Evolutionary conservation across 208 protist genomes (phyloP).

Genomic region (Jaenimonas drosophilae): DNA sequence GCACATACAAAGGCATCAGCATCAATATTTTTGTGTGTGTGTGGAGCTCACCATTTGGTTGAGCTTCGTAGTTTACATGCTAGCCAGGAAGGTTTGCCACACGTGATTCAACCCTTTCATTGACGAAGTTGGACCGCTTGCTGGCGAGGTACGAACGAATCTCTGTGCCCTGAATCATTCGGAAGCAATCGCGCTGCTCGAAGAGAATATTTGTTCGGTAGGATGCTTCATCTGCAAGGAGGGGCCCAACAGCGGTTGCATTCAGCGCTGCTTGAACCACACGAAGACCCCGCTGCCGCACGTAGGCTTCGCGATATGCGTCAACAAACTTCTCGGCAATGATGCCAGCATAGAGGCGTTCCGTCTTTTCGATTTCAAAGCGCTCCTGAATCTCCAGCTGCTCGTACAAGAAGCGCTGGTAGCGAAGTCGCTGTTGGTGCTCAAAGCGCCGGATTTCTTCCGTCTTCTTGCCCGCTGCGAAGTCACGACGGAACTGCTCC

Average conservation of each 20-base stretch:
- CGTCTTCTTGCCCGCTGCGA: conserved; percentile 2
- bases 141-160: conserved; percentile 12
- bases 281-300: conserved; percentile 21
- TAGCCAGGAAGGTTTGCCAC: neutral
- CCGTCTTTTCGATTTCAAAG: conserved; percentile 22
- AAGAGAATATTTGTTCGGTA: conserved; percentile 15
- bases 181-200: conserved; percentile 18
- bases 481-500: conserved; percentile 1
- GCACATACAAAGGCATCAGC: too few species aligned
- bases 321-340: conserved; percentile 9
- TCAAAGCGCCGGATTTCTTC: conserved; percentile 5
- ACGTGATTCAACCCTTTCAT: conserved; percentile 1
- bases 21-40: too few species aligned
- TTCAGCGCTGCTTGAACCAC: conserved; percentile 9
- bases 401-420: conserved; percentile 23
- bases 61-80: too few species aligned
- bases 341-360: conserved; percentile 18
- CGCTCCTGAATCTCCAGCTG: conserved; percentile 23
- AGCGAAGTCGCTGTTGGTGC: conserved; percentile 7
- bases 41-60: too few species aligned
- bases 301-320: conserved; percentile 13
- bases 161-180: conserved; percentile 15
- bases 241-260: conserved; percentile 5
- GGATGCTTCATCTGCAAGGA: conserved; percentile 15
- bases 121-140: neutral